Conservation (phyloP, 768 basidiomycete species). For the Mycena venus region DNA sequence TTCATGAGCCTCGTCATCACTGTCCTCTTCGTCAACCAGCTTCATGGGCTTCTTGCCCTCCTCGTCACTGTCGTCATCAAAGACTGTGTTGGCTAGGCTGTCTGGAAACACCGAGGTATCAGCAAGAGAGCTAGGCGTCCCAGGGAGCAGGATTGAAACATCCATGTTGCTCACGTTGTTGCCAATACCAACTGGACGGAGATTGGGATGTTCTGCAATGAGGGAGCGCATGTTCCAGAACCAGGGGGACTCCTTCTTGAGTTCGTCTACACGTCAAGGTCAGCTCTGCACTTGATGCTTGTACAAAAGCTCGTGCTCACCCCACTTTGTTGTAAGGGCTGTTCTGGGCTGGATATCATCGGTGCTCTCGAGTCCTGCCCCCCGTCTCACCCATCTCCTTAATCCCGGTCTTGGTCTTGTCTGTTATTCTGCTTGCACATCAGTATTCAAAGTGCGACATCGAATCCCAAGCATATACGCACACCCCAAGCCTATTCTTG, state of each 20-base stretch:
- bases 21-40: neutral
- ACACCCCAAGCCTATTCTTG: neutral
- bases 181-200: conserved; percentile 19
- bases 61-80: neutral
- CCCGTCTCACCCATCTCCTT: conserved; percentile 9
- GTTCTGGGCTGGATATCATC: neutral
- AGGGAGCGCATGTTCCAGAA: conserved; percentile 12
- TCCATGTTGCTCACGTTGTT: neutral
- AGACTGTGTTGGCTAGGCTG: neutral
- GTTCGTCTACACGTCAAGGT: neutral
- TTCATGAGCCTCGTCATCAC: too few species aligned
- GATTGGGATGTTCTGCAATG: conserved; percentile 32
- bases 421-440: neutral
- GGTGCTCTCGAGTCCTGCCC: neutral
- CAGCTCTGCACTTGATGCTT: neutral
- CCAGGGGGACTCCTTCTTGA: neutral
- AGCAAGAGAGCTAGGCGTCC: neutral
- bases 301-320: neutral
- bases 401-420: too few species aligned
- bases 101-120: neutral
- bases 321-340: neutral
- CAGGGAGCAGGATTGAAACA: neutral
- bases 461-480: neutral
- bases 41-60: neutral
- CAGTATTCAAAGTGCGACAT: neutral